phyloP scores from a whole-genome alignment of 2,329 filamentous ascomycete genomes.

The Fusarium devonianum region DNA sequence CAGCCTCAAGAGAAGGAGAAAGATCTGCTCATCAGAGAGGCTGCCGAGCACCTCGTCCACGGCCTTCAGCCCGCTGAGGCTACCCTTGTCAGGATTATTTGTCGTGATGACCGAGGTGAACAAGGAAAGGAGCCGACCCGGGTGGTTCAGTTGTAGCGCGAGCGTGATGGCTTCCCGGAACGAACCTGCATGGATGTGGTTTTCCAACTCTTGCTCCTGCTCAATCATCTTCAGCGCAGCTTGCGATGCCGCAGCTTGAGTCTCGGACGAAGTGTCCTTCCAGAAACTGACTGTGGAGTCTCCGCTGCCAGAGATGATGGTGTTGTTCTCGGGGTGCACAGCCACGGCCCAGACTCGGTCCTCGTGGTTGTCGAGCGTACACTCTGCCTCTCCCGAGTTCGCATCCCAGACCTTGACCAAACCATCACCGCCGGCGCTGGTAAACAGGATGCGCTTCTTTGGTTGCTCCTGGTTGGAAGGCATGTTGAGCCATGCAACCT shows the following conservation, averaged over 20 bases:
- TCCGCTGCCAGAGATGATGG: conserved; percentile 87
- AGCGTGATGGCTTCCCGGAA: conserved; percentile 94
- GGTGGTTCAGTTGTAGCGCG: conserved; percentile 92
- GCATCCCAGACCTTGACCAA: conserved; percentile 97
- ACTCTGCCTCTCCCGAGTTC: conserved; percentile 81
- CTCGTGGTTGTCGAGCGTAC: conserved; percentile 95
- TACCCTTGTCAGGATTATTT: conserved; percentile 65
- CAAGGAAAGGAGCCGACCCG: conserved; percentile 81
- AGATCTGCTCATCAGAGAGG: conserved; percentile 85
- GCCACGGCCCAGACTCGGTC: conserved; percentile 94
- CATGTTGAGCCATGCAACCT: conserved; percentile 83
- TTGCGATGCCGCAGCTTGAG: conserved; percentile 75
- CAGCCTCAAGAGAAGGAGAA: conserved; percentile 78
- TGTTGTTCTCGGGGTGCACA: conserved; percentile 71
- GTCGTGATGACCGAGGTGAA: conserved; percentile 81
- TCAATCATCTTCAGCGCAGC: conserved; percentile 83
- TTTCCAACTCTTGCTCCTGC: conserved; percentile 92
- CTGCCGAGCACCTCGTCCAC: conserved; percentile 86
- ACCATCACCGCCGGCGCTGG: conserved; percentile 90
- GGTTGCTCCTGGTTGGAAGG: conserved; percentile 57
- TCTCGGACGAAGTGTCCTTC: conserved; percentile 87
- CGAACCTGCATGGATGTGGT: conserved; percentile 85
- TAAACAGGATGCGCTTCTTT: conserved; percentile 73
- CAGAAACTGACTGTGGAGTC: conserved; percentile 96
- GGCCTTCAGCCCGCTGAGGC: conserved; percentile 68